Evolutionary conservation across 495 filamentous ascomycete species (phyloP).

Genomic region (Hypoxylon lenormandii): DNA sequence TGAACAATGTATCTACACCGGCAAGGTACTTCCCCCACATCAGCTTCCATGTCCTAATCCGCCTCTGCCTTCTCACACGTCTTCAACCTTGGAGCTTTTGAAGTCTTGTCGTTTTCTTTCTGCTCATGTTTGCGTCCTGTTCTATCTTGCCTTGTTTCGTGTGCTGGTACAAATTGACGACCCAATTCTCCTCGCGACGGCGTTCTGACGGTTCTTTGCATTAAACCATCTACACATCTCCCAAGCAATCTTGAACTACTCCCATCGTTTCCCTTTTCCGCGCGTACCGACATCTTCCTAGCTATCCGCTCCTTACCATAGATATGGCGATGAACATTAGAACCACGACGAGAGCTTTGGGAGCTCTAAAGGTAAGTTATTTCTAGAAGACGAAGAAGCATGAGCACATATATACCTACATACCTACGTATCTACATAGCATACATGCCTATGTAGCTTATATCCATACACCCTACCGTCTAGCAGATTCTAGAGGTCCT

Average conservation of each 20-base stretch:
- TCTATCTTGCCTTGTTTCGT: constrained; percentile 1
- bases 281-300: background rate
- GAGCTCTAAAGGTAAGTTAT: constrained; percentile 65
- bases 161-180: constrained; percentile 1
- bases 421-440: background rate
- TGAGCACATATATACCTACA: background rate
- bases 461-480: background rate
- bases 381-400: background rate
- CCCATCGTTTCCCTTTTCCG: constrained; percentile 1
- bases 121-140: background rate
- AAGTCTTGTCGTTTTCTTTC: constrained; percentile 18
- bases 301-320: constrained; percentile 3
- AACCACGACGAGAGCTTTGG: constrained; percentile 59
- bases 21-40: constrained; percentile 18
- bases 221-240: background rate
- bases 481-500: background rate
- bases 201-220: constrained; percentile 9
- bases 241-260: background rate
- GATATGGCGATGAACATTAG: constrained; percentile 66
- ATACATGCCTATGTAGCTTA: background rate
- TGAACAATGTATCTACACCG: no score
- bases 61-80: constrained; percentile 10
- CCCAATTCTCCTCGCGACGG: constrained; percentile 22
- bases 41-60: background rate
- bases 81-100: constrained; percentile 28